Evolutionary conservation across 169 alveolate species (phyloP).

Genomic region (Plasmodium vinckei): DNA sequence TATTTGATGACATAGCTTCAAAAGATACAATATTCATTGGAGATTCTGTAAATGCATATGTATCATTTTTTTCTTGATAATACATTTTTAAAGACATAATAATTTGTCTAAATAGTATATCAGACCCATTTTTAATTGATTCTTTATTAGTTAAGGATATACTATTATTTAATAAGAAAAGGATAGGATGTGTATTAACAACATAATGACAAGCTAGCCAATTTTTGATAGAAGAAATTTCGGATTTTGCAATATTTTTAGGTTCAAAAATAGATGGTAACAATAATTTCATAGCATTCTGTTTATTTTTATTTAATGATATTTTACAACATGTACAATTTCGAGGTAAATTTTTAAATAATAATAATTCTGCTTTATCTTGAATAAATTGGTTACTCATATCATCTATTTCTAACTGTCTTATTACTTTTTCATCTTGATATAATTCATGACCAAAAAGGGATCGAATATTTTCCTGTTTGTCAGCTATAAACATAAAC

Average conservation of each 20-base stretch:
- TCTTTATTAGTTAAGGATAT: constrained; percentile 80
- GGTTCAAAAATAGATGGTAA: constrained; percentile 76
- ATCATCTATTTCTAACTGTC: constrained; percentile 55
- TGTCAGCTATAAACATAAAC: constrained; percentile 75
- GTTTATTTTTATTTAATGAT: constrained; percentile 51
- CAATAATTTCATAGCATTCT: constrained; percentile 69
- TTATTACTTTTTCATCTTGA: constrained; percentile 57
- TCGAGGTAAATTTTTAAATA: constrained; percentile 73
- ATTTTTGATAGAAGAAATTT: constrained; percentile 78
- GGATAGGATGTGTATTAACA: constrained; percentile 83
- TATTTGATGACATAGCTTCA: constrained; percentile 19
- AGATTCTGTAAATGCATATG: constrained; percentile 61
- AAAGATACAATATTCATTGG: constrained; percentile 42
- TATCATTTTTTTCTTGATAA: constrained; percentile 64
- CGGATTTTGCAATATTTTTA: constrained; percentile 77
- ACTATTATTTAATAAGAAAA: constrained; percentile 80
- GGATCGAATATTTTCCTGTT: constrained; percentile 53
- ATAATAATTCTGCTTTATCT: constrained; percentile 72
- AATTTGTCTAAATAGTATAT: constrained; percentile 83
- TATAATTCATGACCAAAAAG: constrained; percentile 66
- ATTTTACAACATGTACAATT: constrained; percentile 75
- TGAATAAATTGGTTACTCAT: constrained; percentile 44
- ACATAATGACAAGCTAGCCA: constrained; percentile 86
- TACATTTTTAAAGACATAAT: constrained; percentile 81
- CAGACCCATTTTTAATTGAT: constrained; percentile 79